These are phyloP conservation scores for Colletotrichum sublineola DNA, from an alignment of 2,329 filamentous ascomycete species.

Conservation along the genomic window DNA sequence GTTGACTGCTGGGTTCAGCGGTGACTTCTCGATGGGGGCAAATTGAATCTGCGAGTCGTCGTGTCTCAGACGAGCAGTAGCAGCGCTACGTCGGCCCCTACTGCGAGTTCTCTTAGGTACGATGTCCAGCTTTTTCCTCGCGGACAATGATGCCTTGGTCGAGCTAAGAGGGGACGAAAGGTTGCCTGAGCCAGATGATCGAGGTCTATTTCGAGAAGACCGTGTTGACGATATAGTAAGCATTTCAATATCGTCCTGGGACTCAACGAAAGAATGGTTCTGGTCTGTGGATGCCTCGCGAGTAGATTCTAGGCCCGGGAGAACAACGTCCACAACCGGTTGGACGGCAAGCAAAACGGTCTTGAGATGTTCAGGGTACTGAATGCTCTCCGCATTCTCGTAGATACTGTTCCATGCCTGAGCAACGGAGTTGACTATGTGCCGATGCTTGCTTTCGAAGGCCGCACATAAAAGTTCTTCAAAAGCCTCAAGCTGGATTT, in stretches of 20 bases:
- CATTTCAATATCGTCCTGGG: constrained; percentile 59
- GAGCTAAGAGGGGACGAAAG: constrained; percentile 51
- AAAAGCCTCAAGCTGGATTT: constrained; percentile 64
- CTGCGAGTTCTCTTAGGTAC: constrained; percentile 43
- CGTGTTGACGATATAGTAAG: constrained; percentile 45
- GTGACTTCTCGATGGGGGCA: constrained; percentile 74
- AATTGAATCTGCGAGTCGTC: constrained; percentile 88
- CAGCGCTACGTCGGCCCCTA: constrained; percentile 21
- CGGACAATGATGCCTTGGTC: constrained; percentile 50
- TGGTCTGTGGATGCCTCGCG: constrained; percentile 56
- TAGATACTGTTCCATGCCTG: constrained; percentile 79
- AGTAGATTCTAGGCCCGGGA: constrained; percentile 59
- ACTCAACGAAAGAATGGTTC: constrained; percentile 60
- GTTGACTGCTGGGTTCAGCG: constrained; percentile 57
- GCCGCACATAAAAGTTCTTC: constrained; percentile 68
- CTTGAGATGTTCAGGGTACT: constrained; percentile 76
- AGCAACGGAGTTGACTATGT: constrained; percentile 64
- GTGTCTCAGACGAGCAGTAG: constrained; percentile 73
- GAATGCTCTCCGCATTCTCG: constrained; percentile 67
- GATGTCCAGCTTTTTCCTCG: constrained; percentile 45
- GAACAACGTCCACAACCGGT: constrained; percentile 62
- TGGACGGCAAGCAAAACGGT: constrained; percentile 71
- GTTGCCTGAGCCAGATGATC: constrained; percentile 40
- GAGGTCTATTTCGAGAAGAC: constrained; percentile 45
- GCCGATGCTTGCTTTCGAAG: constrained; percentile 69